Conservation (phyloP, 164 flowering plant species). For the Dillenia suffruticosa region DNA sequence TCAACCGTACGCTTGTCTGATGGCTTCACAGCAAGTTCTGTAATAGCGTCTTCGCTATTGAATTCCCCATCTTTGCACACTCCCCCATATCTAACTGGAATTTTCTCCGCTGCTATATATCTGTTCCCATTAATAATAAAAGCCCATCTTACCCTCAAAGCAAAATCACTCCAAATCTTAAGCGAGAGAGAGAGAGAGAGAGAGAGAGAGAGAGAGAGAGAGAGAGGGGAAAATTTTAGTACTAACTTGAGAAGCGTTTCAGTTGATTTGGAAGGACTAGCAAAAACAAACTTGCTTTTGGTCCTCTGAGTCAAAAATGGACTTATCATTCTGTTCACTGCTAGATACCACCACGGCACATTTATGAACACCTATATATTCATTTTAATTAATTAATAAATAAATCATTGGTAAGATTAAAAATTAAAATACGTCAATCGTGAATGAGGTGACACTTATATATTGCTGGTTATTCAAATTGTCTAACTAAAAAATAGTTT, state of each 20-base stretch:
- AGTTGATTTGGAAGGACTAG: slow-evolving; percentile 73
- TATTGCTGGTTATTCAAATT: too few species aligned
- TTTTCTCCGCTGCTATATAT: slow-evolving; percentile 80
- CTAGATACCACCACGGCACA: slow-evolving; percentile 98
- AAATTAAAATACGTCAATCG: too few species aligned
- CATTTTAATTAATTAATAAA: slow-evolving; percentile 6
- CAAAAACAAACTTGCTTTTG: slow-evolving; percentile 95
- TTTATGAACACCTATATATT: slow-evolving; percentile 68
- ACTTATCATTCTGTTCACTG: slow-evolving; percentile 69
- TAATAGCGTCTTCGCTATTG: slow-evolving; percentile 48
- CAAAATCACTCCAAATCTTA: not conserved
- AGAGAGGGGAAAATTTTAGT: not conserved
- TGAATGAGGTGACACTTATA: too few species aligned
- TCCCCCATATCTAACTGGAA: slow-evolving; percentile 83
- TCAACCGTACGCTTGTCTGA: slow-evolving; percentile 63
- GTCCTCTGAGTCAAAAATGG: slow-evolving; percentile 85
- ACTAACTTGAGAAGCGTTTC: slow-evolving; percentile 92
- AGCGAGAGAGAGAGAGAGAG: not conserved
- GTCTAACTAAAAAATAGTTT: too few species aligned
- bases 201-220: not conserved
- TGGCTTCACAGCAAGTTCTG: slow-evolving; percentile 66
- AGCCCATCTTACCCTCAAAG: too few species aligned
- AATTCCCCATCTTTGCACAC: slow-evolving; percentile 66
- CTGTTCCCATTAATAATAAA: slow-evolving; percentile 22
- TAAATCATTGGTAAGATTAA: not conserved